Percentiles rank a stretch among this genome's conserved stretches.
Evolutionary conservation across 768 basidiomycete species (phyloP).

Genomic region (Trametes elegans): DNA sequence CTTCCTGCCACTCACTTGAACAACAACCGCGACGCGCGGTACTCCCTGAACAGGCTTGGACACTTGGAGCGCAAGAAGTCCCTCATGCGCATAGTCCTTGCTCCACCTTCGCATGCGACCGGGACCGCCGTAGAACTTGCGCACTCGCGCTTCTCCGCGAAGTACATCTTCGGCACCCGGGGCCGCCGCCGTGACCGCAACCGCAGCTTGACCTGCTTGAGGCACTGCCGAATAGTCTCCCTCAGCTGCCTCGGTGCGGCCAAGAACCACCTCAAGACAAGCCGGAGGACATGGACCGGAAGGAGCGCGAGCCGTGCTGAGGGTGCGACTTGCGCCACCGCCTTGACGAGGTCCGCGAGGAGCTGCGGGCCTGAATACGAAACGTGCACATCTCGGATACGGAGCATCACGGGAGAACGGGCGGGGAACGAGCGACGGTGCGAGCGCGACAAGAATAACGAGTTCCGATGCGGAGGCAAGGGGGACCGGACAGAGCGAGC

Average conservation of each 20-base stretch:
- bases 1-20: slow-evolving; percentile 22
- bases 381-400: slow-evolving; percentile 2
- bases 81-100: slow-evolving; percentile 15
- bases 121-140: slow-evolving; percentile 12
- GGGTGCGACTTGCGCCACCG: not conserved
- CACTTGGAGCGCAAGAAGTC: slow-evolving; percentile 25
- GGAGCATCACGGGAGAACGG: slow-evolving; percentile 4
- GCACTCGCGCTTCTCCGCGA: slow-evolving; percentile 14
- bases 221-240: not conserved
- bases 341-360: slow-evolving; percentile 1
- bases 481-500: too few species aligned
- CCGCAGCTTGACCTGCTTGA: not conserved
- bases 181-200: not conserved
- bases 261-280: not conserved
- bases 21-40: slow-evolving; percentile 29
- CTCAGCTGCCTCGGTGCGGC: not conserved
- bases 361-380: slow-evolving; percentile 3
- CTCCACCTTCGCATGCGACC: not conserved
- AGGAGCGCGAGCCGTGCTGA: not conserved
- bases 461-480: too few species aligned
- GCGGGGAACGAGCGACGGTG: not conserved
- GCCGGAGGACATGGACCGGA: not conserved
- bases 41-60: slow-evolving; percentile 28
- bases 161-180: slow-evolving; percentile 17
- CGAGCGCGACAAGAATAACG: too few species aligned